These are phyloP conservation scores for Yamadazyma membranifaciens DNA, from an alignment of 1,139 yeast genomes.

Conservation along the genomic window DNA sequence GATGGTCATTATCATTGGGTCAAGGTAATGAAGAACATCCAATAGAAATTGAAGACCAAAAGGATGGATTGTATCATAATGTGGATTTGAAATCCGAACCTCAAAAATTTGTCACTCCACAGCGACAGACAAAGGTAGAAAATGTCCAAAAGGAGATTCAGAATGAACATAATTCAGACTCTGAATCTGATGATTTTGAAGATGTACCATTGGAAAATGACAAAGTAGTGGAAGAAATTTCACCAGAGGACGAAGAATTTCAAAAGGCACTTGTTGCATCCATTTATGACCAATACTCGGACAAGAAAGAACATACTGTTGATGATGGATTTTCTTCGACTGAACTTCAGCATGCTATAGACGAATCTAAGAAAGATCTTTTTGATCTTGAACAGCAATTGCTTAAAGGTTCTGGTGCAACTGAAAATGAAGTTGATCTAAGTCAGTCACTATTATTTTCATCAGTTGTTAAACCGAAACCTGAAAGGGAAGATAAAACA, in stretches of 20 bases:
- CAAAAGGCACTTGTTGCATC: constrained; percentile 38
- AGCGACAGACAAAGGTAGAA: neutral
- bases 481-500: neutral
- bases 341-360: constrained; percentile 47
- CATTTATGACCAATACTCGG: constrained; percentile 32
- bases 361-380: constrained; percentile 42
- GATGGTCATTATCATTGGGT: constrained; percentile 76
- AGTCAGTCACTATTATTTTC: constrained; percentile 6
- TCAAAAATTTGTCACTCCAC: neutral
- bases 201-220: constrained; percentile 17
- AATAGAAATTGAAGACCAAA: constrained; percentile 33
- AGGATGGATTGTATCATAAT: constrained; percentile 6
- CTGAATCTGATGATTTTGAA: constrained; percentile 9
- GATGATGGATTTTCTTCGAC: constrained; percentile 18
- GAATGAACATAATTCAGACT: neutral
- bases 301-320: constrained; percentile 5
- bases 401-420: neutral
- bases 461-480: neutral
- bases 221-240: constrained; percentile 21
- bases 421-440: constrained; percentile 4
- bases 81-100: constrained; percentile 5
- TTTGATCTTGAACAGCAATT: constrained; percentile 11
- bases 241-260: constrained; percentile 29
- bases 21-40: constrained; percentile 37
- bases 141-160: neutral